A percentile compares a stretch with the other conserved stretches of the same genome.
phyloP scores from a whole-genome alignment of 73 alveolate genomes.

The Symbiodinium pilosum region DNA sequence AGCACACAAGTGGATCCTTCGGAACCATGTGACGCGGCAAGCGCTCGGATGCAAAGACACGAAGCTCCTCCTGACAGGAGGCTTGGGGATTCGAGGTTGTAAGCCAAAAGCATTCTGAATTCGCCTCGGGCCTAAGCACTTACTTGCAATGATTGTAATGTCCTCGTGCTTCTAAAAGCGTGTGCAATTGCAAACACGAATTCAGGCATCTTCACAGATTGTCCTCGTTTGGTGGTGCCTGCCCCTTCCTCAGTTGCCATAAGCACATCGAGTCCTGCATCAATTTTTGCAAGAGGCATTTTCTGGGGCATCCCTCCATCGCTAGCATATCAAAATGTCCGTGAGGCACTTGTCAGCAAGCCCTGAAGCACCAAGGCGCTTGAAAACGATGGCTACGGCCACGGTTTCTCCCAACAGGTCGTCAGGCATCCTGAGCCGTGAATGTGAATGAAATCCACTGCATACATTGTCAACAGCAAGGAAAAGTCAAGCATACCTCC shows the following conservation, averaged over 20 bases:
- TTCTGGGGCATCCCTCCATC: no score
- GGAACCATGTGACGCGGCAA: slow-evolving; percentile 66
- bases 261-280: no score
- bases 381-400: slow-evolving; percentile 62
- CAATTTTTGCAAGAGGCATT: no score
- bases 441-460: no score
- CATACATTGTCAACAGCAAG: no score
- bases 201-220: not conserved
- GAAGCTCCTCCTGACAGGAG: slow-evolving; percentile 48
- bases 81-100: not conserved
- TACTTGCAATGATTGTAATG: not conserved
- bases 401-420: slow-evolving; percentile 76
- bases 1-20: no score
- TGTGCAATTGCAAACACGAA: not conserved
- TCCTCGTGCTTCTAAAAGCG: not conserved
- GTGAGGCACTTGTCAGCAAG: no score
- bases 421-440: slow-evolving; percentile 28
- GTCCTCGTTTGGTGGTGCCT: slow-evolving; percentile 6
- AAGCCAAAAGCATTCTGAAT: no score
- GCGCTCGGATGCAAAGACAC: slow-evolving; percentile 26
- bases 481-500: no score
- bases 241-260: slow-evolving; percentile 2
- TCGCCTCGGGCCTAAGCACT: not conserved
- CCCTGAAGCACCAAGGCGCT: slow-evolving; percentile 26
- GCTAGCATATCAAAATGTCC: no score